phyloP scores from a whole-genome alignment of 345 rosid species.

The Populus simonii region DNA sequence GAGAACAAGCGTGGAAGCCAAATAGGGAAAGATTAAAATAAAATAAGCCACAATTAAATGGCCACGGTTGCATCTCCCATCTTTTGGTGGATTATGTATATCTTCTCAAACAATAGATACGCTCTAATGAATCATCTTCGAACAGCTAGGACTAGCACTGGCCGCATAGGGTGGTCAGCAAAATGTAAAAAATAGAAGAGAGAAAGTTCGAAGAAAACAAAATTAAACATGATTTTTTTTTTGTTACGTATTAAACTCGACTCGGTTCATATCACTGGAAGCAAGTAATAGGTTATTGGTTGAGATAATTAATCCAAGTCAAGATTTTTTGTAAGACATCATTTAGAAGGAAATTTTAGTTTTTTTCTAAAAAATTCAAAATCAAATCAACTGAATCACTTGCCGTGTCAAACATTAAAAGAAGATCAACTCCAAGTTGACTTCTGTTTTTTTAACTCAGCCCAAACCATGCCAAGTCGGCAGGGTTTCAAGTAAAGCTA shows the following conservation, averaged over 20 bases:
- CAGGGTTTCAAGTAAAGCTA: no score
- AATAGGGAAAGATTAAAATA: not conserved
- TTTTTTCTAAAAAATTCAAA: no score
- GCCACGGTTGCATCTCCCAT: not conserved
- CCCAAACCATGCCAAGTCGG: no score
- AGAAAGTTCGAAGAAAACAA: not conserved
- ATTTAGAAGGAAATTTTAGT: no score
- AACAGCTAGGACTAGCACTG: not conserved
- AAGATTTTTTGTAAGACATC: no score
- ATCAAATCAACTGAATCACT: no score
- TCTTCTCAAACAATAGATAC: not conserved
- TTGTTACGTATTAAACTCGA: not conserved
- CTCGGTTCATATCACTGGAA: no score
- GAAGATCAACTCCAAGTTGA: no score
- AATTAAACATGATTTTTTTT: not conserved
- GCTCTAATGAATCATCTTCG: constrained; percentile 7
- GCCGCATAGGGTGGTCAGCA: not conserved
- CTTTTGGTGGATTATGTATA: constrained; percentile 10
- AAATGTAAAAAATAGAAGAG: not conserved
- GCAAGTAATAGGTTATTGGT: no score
- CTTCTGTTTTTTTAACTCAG: no score
- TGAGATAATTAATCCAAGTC: no score
- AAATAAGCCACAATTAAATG: not conserved
- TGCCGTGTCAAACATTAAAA: no score
- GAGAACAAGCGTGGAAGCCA: constrained; percentile 1